These are phyloP conservation scores for Aspergillus sp. DNA, from an alignment of 2,329 filamentous ascomycete species.

Conservation along the genomic window DNA sequence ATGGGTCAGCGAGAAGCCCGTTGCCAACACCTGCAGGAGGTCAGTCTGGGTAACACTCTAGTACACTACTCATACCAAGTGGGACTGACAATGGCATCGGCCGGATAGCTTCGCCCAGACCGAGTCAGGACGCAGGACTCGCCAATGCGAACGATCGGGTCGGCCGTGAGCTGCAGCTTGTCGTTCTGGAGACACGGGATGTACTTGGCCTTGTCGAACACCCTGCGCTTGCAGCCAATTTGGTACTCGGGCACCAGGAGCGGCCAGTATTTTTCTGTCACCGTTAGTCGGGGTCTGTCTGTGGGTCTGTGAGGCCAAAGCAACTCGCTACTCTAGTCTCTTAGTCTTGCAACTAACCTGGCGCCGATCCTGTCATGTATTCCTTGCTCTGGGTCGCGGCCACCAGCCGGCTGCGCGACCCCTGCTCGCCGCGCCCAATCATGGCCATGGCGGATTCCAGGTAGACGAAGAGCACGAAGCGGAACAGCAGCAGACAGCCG, in stretches of 20 bases:
- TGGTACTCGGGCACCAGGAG: slow-evolving; percentile 20
- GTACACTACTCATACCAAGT: background rate
- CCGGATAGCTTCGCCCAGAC: background rate
- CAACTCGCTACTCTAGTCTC: too few relatives aligned
- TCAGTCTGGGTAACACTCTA: background rate
- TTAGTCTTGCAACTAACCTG: background rate
- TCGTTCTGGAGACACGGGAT: slow-evolving; percentile 6
- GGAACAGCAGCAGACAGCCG: slow-evolving; percentile 3
- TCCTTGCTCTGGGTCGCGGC: slow-evolving; percentile 4
- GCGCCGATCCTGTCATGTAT: slow-evolving; percentile 6
- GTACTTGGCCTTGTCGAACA: slow-evolving; percentile 14
- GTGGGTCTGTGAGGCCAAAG: too few relatives aligned
- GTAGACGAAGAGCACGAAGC: slow-evolving; percentile 7
- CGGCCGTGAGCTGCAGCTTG: slow-evolving; percentile 10
- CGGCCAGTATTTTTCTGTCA: slow-evolving; percentile 19
- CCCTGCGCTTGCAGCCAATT: slow-evolving; percentile 20
- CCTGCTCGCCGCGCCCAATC: background rate
- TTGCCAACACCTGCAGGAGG: slow-evolving; percentile 17
- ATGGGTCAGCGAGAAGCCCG: slow-evolving; percentile 17
- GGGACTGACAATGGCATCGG: slow-evolving; percentile 9
- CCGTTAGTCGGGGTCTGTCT: too few relatives aligned
- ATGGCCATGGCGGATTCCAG: slow-evolving; percentile 5
- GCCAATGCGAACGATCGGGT: slow-evolving; percentile 2
- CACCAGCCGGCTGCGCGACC: background rate
- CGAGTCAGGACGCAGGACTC: slow-evolving; percentile 1